Evolutionary conservation across 179 eudicot genomes (phyloP).

Genomic region (Carnegiea gigantea): DNA sequence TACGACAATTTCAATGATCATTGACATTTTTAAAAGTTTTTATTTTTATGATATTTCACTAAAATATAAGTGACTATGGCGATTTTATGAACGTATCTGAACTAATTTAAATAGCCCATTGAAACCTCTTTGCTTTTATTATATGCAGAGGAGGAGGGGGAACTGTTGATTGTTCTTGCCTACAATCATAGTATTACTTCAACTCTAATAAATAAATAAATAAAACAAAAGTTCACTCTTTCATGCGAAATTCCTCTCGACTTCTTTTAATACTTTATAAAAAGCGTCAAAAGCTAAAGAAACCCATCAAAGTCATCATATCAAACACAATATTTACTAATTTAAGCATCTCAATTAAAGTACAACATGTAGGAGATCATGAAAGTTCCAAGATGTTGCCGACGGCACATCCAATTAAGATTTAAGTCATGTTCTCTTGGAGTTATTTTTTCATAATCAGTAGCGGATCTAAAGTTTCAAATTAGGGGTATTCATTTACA

Average conservation of each 20-base stretch:
- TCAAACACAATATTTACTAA: not conserved
- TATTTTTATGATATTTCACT: too few species aligned
- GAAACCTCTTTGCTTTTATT: too few species aligned
- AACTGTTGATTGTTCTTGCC: not conserved
- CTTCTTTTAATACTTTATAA: conserved; percentile 21
- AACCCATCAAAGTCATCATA: conserved; percentile 20
- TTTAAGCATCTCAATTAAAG: conserved; percentile 11
- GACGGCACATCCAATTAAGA: not conserved
- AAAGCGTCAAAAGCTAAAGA: conserved; percentile 22
- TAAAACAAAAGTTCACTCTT: not conserved
- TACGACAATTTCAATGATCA: too few species aligned
- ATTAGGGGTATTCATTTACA: too few species aligned
- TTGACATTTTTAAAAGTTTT: too few species aligned
- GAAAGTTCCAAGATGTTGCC: conserved; percentile 24
- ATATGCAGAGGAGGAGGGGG: too few species aligned
- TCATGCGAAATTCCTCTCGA: not conserved
- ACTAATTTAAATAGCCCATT: too few species aligned
- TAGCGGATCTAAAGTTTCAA: too few species aligned
- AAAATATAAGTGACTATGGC: too few species aligned
- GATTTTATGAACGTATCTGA: too few species aligned
- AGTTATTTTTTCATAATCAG: too few species aligned
- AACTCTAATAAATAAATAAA: not conserved
- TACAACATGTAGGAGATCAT: not conserved
- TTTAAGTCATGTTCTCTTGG: too few species aligned
- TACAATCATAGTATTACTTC: conserved; percentile 4